Conservation (phyloP, 768 basidiomycete species). For the Amanita pseudoporphyria region DNA sequence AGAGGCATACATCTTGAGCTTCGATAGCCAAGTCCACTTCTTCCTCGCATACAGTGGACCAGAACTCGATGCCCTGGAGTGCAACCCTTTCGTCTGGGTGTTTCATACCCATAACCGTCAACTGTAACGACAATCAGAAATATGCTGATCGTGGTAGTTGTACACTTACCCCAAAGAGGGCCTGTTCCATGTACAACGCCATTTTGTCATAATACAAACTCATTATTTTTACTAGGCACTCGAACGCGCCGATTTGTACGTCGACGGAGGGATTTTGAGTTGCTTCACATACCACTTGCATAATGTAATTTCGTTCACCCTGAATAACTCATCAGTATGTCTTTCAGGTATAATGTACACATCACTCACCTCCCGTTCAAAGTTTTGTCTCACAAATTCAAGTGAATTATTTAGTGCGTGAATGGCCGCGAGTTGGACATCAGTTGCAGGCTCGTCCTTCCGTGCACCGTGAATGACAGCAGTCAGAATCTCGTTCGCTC, state of each 20-base stretch:
- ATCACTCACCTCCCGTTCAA: conserved; percentile 81
- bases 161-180: conserved; percentile 81
- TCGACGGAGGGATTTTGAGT: conserved; percentile 73
- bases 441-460: conserved; percentile 84
- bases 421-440: conserved; percentile 91
- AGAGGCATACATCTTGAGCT: conserved; percentile 69
- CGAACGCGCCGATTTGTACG: conserved; percentile 95
- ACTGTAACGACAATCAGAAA: conserved; percentile 31
- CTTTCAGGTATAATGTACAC: neutral
- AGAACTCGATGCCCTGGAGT: conserved; percentile 96
- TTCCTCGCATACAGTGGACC: conserved; percentile 98
- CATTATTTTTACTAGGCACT: conserved; percentile 95
- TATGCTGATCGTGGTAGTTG: conserved; percentile 8
- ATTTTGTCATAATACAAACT: conserved; percentile 98
- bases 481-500: conserved; percentile 96
- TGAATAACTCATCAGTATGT: conserved; percentile 20
- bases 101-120: conserved; percentile 98
- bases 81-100: conserved; percentile 85
- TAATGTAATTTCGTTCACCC: conserved; percentile 99
- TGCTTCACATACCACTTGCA: conserved; percentile 99
- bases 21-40: conserved; percentile 90
- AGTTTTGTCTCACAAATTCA: conserved; percentile 96
- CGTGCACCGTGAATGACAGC: conserved; percentile 97
- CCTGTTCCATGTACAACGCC: conserved; percentile 99
- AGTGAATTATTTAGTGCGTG: conserved; percentile 91